Evolutionary conservation across 495 filamentous ascomycete genomes (phyloP), one percentile per base, ranked within the genome.

Genomic region (Gamarada debralockiae): DNA sequence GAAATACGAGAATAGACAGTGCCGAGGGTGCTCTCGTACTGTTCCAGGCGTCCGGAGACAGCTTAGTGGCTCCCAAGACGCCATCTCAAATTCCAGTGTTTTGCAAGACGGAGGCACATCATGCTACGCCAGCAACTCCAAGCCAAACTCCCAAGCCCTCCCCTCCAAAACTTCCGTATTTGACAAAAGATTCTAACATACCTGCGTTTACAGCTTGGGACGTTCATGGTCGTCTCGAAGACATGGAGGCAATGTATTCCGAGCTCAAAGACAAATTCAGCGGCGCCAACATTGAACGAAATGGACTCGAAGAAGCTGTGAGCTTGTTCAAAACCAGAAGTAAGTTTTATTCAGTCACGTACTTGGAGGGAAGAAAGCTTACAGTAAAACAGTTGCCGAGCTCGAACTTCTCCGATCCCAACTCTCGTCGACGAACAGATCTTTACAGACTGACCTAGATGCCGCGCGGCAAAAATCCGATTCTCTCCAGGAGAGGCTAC

Each of bases 181-280:
- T 96, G 57, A 84, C 76, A 36, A 90, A 87, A 70, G 71, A 81
- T 67, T 87, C 89, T 73, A 81, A 83, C 69, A 64, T 76, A 56
- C 68, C 61, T 52, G 73, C 66, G 50, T 78, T 68, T 62, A 66
- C 75, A 83, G 87, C 80, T 50, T 91, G 82, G 78, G 86, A 95
- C 66, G 49, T 58, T 22, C 20, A 42, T 9, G 73, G 72, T 53
- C 75, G 80, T 42, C 74, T 92, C 53, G 77, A 81, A 50, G 70
- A 76, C 23, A 79, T 93, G 65, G 84, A 90, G 52, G 68, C 70
- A 2, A 67, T 88, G 53, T 83, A 83, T 55, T 69, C 73, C 17
- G 59, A 67, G 3, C 68, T 95, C 39, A 78, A 81, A 54, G 70
- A 80, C 37, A 76, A 78, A n/a, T 70, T 95, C 60, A 79, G 76